Evolutionary conservation across 768 basidiomycete species (phyloP).

Genomic region (Rhizopogon vulgaris): DNA sequence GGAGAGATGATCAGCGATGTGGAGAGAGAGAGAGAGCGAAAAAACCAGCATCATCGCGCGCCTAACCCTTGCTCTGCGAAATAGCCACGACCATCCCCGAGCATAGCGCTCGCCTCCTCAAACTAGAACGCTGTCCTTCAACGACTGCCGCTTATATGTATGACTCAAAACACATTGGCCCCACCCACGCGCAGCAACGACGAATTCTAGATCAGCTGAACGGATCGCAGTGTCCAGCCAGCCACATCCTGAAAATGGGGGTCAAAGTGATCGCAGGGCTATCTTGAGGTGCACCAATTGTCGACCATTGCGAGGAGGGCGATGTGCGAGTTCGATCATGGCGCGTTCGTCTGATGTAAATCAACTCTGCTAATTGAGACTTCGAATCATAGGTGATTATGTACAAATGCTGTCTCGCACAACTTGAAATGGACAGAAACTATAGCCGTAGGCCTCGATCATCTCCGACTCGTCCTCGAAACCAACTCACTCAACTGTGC

Average conservation of each 20-base stretch:
- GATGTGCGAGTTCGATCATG: constrained; percentile 78
- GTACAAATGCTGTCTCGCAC: too few species aligned
- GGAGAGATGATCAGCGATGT: not conserved
- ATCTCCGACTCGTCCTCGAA: too few species aligned
- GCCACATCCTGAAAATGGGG: too few species aligned
- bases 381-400: too few species aligned
- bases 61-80: constrained; percentile 57
- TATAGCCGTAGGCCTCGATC: too few species aligned
- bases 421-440: too few species aligned
- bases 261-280: constrained; percentile 69
- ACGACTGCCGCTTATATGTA: constrained; percentile 79
- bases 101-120: constrained; percentile 76
- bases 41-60: not conserved
- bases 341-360: constrained; percentile 9
- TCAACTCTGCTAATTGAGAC: too few species aligned
- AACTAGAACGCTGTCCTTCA: constrained; percentile 78
- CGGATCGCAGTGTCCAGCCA: constrained; percentile 60
- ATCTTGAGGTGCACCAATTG: constrained; percentile 85
- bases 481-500: too few species aligned
- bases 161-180: constrained; percentile 95
- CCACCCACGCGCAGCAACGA: constrained; percentile 91
- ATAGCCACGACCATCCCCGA: constrained; percentile 88
- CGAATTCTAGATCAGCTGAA: constrained; percentile 92
- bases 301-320: constrained; percentile 97
- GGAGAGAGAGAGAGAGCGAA: too few species aligned